Percentiles rank a stretch among this genome's conserved stretches.
These are phyloP conservation scores for Collybiopsis luxurians DNA, from an alignment of 768 basidiomycete species.

Conservation along the genomic window DNA sequence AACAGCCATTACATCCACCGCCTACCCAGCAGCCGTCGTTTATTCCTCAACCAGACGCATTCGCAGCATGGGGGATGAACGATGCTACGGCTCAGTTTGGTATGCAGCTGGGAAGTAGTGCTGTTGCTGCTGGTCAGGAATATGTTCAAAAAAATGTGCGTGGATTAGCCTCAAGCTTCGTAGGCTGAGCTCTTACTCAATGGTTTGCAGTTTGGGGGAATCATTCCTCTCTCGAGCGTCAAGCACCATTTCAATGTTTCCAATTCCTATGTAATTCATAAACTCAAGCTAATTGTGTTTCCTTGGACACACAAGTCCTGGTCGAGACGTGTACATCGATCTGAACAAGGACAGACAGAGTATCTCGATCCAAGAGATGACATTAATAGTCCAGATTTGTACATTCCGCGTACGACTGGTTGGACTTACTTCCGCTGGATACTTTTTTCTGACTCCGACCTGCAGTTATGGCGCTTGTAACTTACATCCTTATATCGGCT, in stretches of 20 bases:
- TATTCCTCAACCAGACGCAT: constrained; percentile 37
- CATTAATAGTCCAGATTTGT: constrained; percentile 93
- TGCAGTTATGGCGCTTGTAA: constrained; percentile 91
- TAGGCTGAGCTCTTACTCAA: too few relatives aligned
- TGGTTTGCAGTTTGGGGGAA: constrained; percentile 64
- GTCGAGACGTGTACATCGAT: constrained; percentile 64
- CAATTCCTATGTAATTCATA: constrained; percentile 91
- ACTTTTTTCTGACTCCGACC: background rate
- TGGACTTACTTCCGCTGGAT: background rate
- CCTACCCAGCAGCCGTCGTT: constrained; percentile 21
- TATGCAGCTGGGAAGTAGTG: constrained; percentile 91
- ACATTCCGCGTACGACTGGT: constrained; percentile 74
- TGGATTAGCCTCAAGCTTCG: background rate
- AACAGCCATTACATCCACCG: constrained; percentile 28
- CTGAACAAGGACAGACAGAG: constrained; percentile 67
- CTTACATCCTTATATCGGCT: constrained; percentile 89
- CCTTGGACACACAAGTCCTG: constrained; percentile 94
- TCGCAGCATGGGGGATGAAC: constrained; percentile 82
- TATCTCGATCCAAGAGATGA: constrained; percentile 92
- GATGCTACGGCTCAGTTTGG: constrained; percentile 94
- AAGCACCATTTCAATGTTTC: constrained; percentile 96
- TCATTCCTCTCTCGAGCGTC: constrained; percentile 71
- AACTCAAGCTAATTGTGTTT: constrained; percentile 85
- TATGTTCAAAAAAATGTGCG: constrained; percentile 93
- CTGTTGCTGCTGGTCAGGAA: constrained; percentile 91